These are phyloP conservation scores for Sistotremastrum niveocremeum DNA, from an alignment of 768 basidiomycete genomes.

Conservation along the genomic window DNA sequence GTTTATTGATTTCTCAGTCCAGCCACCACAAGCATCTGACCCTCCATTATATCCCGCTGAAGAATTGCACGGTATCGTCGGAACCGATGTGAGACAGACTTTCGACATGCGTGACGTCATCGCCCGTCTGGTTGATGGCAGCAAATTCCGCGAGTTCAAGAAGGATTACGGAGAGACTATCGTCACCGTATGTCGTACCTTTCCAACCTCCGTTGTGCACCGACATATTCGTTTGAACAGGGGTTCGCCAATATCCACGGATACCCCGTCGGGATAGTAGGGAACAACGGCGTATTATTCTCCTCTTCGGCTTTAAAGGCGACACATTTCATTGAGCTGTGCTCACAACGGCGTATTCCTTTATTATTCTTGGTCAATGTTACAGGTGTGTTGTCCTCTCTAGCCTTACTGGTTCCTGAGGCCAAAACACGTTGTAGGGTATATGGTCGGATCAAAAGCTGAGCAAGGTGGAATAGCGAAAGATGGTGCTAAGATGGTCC, in stretches of 20 bases:
- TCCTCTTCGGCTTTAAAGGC: constrained; percentile 90
- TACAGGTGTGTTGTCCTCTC: constrained; percentile 36
- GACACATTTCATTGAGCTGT: constrained; percentile 89
- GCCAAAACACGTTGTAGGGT: constrained; percentile 31
- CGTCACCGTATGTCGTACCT: constrained; percentile 49
- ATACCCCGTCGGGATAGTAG: constrained; percentile 81
- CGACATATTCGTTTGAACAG: constrained; percentile 20
- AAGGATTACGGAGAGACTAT: constrained; percentile 88
- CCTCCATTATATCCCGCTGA: constrained; percentile 65
- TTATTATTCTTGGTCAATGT: constrained; percentile 91
- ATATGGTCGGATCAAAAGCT: constrained; percentile 95
- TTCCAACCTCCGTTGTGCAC: no score
- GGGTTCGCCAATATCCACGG: constrained; percentile 86
- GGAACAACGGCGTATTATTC: constrained; percentile 91
- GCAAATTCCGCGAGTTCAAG: constrained; percentile 89
- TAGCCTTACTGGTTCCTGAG: background rate
- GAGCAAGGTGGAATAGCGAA: constrained; percentile 92
- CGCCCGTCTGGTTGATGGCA: constrained; percentile 82
- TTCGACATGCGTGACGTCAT: constrained; percentile 95
- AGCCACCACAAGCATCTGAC: constrained; percentile 52
- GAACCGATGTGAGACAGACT: constrained; percentile 73
- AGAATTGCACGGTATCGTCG: constrained; percentile 85
- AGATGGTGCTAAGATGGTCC: constrained; percentile 95
- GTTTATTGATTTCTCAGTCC: background rate
- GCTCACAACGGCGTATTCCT: constrained; percentile 82